phyloP scores from a whole-genome alignment of 2,329 filamentous ascomycete genomes.

The Zymoseptoria crescenta region DNA sequence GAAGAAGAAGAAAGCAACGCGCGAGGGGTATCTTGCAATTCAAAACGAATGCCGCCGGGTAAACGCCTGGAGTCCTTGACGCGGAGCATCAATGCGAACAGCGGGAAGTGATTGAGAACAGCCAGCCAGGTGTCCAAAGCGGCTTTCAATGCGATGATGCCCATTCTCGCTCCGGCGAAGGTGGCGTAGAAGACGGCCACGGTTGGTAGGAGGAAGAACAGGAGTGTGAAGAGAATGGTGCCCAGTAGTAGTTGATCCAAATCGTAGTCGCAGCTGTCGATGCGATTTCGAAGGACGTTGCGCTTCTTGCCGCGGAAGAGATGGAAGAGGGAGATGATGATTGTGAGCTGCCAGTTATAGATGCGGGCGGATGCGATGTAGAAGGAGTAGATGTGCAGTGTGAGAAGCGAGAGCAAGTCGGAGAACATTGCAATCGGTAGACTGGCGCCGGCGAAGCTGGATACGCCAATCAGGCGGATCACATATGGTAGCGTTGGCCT shows the following conservation, averaged over 20 bases:
- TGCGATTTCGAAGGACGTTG: slow-evolving; percentile 92
- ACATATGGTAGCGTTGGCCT: slow-evolving; percentile 75
- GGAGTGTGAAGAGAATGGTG: slow-evolving; percentile 89
- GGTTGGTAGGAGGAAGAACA: slow-evolving; percentile 91
- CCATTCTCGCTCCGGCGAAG: slow-evolving; percentile 89
- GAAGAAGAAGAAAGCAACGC: slow-evolving; percentile 17
- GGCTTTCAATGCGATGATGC: slow-evolving; percentile 88
- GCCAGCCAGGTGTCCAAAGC: slow-evolving; percentile 84
- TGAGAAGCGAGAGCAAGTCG: slow-evolving; percentile 82
- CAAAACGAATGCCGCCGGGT: slow-evolving; percentile 84
- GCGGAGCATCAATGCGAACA: slow-evolving; percentile 93
- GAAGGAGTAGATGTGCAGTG: slow-evolving; percentile 95
- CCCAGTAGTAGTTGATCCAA: slow-evolving; percentile 92
- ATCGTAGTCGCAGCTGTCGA: slow-evolving; percentile 98
- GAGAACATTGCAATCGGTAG: slow-evolving; percentile 96
- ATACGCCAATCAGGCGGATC: slow-evolving; percentile 88
- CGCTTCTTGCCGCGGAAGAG: slow-evolving; percentile 97
- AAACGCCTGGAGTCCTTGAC: slow-evolving; percentile 86
- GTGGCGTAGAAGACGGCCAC: slow-evolving; percentile 96
- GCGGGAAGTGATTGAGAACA: slow-evolving; percentile 91
- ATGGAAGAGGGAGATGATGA: slow-evolving; percentile 95
- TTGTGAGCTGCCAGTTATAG: slow-evolving; percentile 97
- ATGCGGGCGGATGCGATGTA: slow-evolving; percentile 95
- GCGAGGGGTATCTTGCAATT: slow-evolving; percentile 65
- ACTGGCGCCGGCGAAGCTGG: slow-evolving; percentile 89